phyloP scores from a whole-genome alignment of 768 basidiomycete genomes.

The Termitomyces sp. region DNA sequence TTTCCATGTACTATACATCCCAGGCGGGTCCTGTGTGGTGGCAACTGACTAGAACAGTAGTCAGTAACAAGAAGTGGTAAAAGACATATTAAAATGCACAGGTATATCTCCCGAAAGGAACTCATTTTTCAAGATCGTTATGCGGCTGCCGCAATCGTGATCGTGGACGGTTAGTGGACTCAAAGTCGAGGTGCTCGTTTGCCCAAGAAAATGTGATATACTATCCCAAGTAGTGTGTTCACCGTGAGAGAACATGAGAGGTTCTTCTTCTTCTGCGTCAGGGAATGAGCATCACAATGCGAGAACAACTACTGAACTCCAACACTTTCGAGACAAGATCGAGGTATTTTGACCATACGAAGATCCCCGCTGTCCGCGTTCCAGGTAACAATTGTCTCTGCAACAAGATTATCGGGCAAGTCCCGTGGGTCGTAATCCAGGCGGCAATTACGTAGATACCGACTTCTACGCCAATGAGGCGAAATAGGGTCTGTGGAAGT shows the following conservation, averaged over 20 bases:
- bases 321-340: background rate
- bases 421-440: background rate
- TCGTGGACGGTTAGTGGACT: slow-evolving; percentile 26
- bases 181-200: slow-evolving; percentile 41
- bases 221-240: too few species aligned
- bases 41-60: slow-evolving; percentile 4
- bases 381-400: slow-evolving; percentile 8
- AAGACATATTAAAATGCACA: background rate
- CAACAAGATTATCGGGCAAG: background rate
- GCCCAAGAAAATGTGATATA: too few species aligned
- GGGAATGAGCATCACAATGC: background rate
- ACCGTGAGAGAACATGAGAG: too few species aligned
- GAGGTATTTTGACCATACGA: slow-evolving; percentile 7
- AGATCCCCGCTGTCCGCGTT: slow-evolving; percentile 7
- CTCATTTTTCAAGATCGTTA: too few species aligned
- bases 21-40: background rate
- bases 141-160: background rate
- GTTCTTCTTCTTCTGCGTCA: too few species aligned
- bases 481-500: background rate
- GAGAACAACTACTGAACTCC: background rate
- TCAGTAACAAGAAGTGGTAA: slow-evolving; percentile 5
- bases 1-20: background rate
- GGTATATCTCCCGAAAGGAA: too few species aligned
- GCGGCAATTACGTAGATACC: background rate
- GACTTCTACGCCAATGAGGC: background rate